Evolutionary conservation across 2,329 filamentous ascomycete genomes (phyloP), one percentile per base, ranked within the genome.

Genomic region (Arthrocladium fulminans): DNA sequence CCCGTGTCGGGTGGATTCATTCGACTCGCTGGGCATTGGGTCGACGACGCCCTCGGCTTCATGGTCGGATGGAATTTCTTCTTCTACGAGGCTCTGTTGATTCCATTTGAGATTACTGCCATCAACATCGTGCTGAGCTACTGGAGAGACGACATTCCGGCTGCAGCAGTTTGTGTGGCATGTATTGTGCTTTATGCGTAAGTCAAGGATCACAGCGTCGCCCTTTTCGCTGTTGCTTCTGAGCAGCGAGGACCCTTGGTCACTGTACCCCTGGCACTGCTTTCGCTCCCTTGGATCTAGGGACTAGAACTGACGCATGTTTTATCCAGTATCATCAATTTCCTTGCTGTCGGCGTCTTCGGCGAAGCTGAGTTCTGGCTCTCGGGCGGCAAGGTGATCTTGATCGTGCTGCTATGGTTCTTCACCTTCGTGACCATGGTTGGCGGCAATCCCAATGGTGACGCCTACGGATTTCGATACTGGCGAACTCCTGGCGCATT

Each of bases 371-470:
- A 92, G 61, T 92, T 94, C 60, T 76, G 77, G 68, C 78, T 82
- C 15, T 80, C 86, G 2, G 62, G 85, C 2, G 81, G 81, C 47
- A 88, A 88, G 62, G 76, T 88, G 2, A 57, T 88, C 2, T 73
- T 88, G 44, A 85, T 86, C 51, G 65, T 88, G 27, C 83, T 78
- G 1, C 72, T 90, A 43, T 75, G 88, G 56, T 58, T 80, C 53
- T 89, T 86, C 67, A 90, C 87, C 2, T 86, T 94, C 59, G 74
- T 94, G 54, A 79, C 81, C 54, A 90, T 92, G 82, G 68, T 92
- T 1, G 88, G 87, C 6, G 87, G 84, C 2, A 92, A 90, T 56
- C 88, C 88, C 0, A 62, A 80, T 1, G 71, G 77, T 30, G 83
- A 89, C 55, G 70, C 76, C 0, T 86, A 86, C 53, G 86, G 86